phyloP scores from a whole-genome alignment of 768 basidiomycete species.

The Pulveroboletus frians region DNA sequence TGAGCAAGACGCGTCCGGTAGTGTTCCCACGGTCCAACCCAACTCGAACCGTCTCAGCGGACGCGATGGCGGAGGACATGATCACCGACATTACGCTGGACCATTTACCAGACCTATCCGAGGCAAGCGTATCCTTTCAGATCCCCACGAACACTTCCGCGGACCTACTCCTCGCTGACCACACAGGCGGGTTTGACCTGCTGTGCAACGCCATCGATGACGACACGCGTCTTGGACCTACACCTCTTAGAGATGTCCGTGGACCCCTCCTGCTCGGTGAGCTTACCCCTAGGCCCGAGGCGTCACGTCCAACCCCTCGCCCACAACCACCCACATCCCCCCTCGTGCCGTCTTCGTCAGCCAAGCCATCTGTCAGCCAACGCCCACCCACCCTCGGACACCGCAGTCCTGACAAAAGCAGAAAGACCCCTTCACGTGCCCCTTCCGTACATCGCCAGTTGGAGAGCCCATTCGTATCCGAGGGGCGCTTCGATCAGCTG shows the following conservation, averaged over 20 bases:
- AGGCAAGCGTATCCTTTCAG: conserved; percentile 40
- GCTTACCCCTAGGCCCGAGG: conserved; percentile 35
- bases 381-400: conserved; percentile 9
- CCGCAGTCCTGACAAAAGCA: conserved; percentile 14
- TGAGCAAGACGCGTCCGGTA: conserved; percentile 24
- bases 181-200: conserved; percentile 36
- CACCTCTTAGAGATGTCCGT: conserved; percentile 23
- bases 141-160: conserved; percentile 39
- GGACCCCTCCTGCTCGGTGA: conserved; percentile 36
- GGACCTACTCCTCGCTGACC: conserved; percentile 38
- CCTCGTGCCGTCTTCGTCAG: conserved; percentile 3
- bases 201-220: conserved; percentile 29
- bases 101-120: conserved; percentile 52
- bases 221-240: conserved; percentile 36
- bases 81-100: conserved; percentile 43
- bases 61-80: too few species aligned
- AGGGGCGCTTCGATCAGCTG: conserved; percentile 24
- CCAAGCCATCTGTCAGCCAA: conserved; percentile 14
- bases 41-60: too few species aligned
- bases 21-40: conserved; percentile 19
- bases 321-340: conserved; percentile 12
- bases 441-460: background rate
- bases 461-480: conserved; percentile 19
- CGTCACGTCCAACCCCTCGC: background rate
- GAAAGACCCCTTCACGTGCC: conserved; percentile 1